These are phyloP conservation scores for Blastobotrys terrestris DNA, from an alignment of 805 yeast genomes.

Conservation along the genomic window DNA sequence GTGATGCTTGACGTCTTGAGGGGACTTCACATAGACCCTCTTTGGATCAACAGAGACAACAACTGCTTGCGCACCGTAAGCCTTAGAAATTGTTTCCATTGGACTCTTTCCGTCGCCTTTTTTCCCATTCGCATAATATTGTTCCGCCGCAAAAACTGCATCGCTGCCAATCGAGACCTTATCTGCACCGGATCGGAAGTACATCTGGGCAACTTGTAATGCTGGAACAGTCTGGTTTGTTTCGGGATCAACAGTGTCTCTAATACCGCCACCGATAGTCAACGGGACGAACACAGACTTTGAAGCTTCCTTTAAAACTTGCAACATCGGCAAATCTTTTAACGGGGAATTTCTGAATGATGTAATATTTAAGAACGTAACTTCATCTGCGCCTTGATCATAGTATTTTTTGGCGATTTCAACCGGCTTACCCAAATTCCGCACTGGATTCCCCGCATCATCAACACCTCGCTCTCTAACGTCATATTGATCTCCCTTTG, in stretches of 20 bases:
- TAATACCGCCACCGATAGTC: constrained; percentile 98
- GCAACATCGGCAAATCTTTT: constrained; percentile 91
- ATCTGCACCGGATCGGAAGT: constrained; percentile 96
- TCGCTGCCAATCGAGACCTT: constrained; percentile 98
- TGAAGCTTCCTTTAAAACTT: constrained; percentile 76
- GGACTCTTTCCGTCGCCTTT: constrained; percentile 71
- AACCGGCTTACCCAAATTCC: constrained; percentile 96
- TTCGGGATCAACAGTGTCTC: constrained; percentile 81
- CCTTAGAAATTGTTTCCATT: constrained; percentile 84
- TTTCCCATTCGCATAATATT: constrained; percentile 54
- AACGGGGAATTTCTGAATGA: constrained; percentile 93
- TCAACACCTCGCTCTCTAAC: constrained; percentile 70
- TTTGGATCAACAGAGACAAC: constrained; percentile 98
- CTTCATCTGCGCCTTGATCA: constrained; percentile 94
- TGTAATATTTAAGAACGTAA: constrained; percentile 90
- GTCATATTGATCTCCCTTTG: constrained; percentile 98
- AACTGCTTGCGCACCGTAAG: constrained; percentile 96
- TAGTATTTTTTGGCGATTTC: constrained; percentile 87
- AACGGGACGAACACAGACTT: constrained; percentile 91
- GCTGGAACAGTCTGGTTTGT: constrained; percentile 72
- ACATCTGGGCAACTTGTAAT: constrained; percentile 80
- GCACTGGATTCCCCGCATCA: constrained; percentile 48
- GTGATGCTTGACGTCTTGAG: constrained; percentile 54
- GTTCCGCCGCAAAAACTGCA: constrained; percentile 88
- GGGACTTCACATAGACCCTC: constrained; percentile 65